Base-by-base conservation (phyloP, 371 early-diverging fungal species). In the Capillidium rhysosporum region DNA sequence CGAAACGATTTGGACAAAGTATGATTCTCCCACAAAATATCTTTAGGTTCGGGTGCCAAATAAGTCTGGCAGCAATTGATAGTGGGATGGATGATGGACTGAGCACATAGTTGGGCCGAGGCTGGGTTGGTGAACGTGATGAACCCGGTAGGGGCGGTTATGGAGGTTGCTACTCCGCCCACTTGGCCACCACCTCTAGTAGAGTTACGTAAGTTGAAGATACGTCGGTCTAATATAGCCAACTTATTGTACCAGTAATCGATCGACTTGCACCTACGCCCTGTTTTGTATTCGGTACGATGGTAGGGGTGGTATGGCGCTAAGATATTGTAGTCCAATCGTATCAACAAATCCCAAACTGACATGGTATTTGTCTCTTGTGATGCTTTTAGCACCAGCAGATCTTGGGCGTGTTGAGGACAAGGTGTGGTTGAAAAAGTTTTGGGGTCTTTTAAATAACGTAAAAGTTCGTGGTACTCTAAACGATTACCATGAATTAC, bases 1-100 rank as follows among this genome's bases (percentile, higher is more conserved):
- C 61, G 67, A n/a, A 67, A 65, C 29, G 66, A 64, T 40, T 72
- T 69, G 43, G 65, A 63, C 23, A 73, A 66, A 54, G 80, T 75
- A 23, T 90, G 63, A 59, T 87, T 88, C 51, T 73, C 65, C 95
- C 95, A 94, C 57, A 80, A 71, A 16, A 94, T 65, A 61, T 89
- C 92, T 39, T 92, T 77, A 24, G 95, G 95, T 57, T 92, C 92
- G 0, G 92, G 91, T 8, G 92, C 92, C 65, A 83, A 67, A 25
- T 67, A 65, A 0, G 82, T 77, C 54, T 76, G 66, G 58, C 81
- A 77, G 7, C 77, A 69, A 49, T 82, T 80, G 0, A 86, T 82
- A 43, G 74, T 72, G 54, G 69, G 67, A 12, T 68, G 68, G 30
- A 73, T 73, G 20, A 75, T 69, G 4, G 73, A 71, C 55, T 77